These are phyloP conservation scores for Trametes hirsuta DNA, from an alignment of 1,284 basidiomycete genomes.

Conservation along the genomic window DNA sequence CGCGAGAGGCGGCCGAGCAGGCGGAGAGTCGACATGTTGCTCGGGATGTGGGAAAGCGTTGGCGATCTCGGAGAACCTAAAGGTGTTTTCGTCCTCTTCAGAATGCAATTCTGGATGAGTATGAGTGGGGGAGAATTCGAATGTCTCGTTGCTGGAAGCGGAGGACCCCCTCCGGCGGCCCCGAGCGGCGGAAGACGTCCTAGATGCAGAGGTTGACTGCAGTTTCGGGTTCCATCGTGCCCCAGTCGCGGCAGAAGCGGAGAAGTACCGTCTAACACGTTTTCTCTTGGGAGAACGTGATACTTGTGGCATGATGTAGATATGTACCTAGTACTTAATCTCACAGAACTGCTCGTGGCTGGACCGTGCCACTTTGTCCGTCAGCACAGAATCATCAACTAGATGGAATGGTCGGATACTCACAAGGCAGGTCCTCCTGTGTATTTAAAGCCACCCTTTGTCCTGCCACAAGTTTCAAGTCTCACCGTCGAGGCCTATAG, in stretches of 20 bases:
- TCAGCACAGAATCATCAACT: neutral
- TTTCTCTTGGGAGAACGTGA: slow-evolving; percentile 35
- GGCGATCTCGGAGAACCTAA: slow-evolving; percentile 20
- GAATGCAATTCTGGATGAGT: slow-evolving; percentile 26
- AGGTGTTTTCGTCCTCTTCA: slow-evolving; percentile 25
- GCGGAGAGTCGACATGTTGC: slow-evolving; percentile 13
- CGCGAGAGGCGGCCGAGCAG: slow-evolving; percentile 34
- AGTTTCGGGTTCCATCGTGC: slow-evolving; percentile 27
- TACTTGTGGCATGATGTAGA: slow-evolving; percentile 23
- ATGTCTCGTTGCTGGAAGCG: slow-evolving; percentile 26
- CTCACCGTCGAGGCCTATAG: neutral
- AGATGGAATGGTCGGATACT: neutral
- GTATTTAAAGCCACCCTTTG: too few species aligned
- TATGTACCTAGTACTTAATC: too few species aligned
- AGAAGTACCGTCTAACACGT: slow-evolving; percentile 33
- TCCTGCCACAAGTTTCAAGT: neutral
- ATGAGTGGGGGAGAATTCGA: slow-evolving; percentile 25
- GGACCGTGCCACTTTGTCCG: neutral
- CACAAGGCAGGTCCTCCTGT: neutral
- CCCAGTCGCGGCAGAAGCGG: slow-evolving; percentile 32
- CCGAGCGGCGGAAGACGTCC: slow-evolving; percentile 14
- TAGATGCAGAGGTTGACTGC: slow-evolving; percentile 4
- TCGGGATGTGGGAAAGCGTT: slow-evolving; percentile 22
- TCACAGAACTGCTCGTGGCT: neutral
- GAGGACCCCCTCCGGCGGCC: slow-evolving; percentile 27